Evolutionary conservation across 2,329 filamentous ascomycete species (phyloP).

Genomic region (Ilyonectria mors-panacis): DNA sequence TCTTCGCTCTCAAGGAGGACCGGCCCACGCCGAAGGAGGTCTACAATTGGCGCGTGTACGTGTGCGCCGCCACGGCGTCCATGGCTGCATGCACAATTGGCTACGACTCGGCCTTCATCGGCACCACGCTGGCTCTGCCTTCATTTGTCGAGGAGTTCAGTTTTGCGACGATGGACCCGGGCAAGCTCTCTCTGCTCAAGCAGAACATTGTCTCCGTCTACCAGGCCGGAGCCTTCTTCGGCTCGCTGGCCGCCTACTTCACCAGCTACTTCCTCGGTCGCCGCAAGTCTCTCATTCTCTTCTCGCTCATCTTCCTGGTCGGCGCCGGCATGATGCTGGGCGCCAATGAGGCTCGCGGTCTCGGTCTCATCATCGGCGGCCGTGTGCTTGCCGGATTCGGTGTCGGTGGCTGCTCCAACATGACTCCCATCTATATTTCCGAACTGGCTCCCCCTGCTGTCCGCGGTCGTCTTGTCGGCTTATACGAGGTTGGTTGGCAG

Average conservation of each 20-base stretch:
- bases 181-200: conserved; percentile 71
- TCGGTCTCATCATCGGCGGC: conserved; percentile 75
- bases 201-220: conserved; percentile 86
- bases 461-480: conserved; percentile 74
- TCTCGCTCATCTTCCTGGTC: conserved; percentile 75
- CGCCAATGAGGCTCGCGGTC: conserved; percentile 71
- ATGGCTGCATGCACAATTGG: conserved; percentile 72
- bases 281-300: conserved; percentile 73
- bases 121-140: conserved; percentile 79
- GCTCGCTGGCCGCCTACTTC: conserved; percentile 78
- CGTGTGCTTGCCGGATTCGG: conserved; percentile 75
- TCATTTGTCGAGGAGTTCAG: conserved; percentile 80
- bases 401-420: conserved; percentile 74
- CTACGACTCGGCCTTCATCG: conserved; percentile 83
- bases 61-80: conserved; percentile 67
- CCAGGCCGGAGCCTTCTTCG: conserved; percentile 89
- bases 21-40: conserved; percentile 70
- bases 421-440: conserved; percentile 75
- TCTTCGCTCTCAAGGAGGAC: conserved; percentile 69
- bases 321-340: conserved; percentile 82
- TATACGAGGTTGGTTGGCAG: conserved; percentile 78
- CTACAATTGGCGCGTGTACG: conserved; percentile 74
- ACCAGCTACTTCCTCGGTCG: conserved; percentile 78
- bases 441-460: conserved; percentile 74
- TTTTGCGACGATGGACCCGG: conserved; percentile 65